Base-by-base conservation (phyloP, 1,139 yeast genomes). In the Zhuliangozyma parablackwelliae region DNA sequence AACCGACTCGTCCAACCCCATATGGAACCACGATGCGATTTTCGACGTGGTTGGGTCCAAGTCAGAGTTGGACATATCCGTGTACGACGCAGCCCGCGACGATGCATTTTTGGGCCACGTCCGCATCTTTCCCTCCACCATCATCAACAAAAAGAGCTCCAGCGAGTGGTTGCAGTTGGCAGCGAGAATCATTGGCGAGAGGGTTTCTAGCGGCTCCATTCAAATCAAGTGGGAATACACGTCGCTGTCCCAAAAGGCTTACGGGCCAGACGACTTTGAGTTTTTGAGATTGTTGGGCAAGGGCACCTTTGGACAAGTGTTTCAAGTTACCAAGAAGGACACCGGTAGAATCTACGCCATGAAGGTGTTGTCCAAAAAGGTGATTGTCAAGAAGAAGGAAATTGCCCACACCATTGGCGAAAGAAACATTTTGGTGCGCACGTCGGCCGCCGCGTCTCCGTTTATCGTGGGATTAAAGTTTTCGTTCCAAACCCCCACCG, bases 321-420 rank as follows among this genome's bases (percentile, higher is more conserved):
- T 83, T 61, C 97, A 90, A 63, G 98, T 92, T 33, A 81, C 85
- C 49, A 92, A 90, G 72, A 75, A 74, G 52, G 97, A 90, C 55
- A 88, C 95, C 5, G 78, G 80, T 40, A 76, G 97, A 50, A 82
- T 92, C 42, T 92, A 92, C 58, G 98, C 98, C 33, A 92, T 92
- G 98, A 92, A 92, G 63, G 95, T 92, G 23, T 75, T 92, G 38
- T 84, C 95, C 26, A 92, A 92, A 59, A 89, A 89, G 58, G 94
- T 89, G 32, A 92, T 92, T 63, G 96, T 92, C 37, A 89, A 87
- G 61, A 92, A 90, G 73, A 90, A 90, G 62, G 98, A 92, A 63
- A 85, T 92, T 49, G 97, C 97, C 2, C 98, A 92, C 60, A 92
- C 98, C 3, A 88, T 92, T 51, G 97, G 97, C 28, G 98, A 92